A percentile compares a stretch with the other conserved stretches of the same genome.
Conservation (phyloP, 345 rosid genomes). For the Citrus inodora region DNA sequence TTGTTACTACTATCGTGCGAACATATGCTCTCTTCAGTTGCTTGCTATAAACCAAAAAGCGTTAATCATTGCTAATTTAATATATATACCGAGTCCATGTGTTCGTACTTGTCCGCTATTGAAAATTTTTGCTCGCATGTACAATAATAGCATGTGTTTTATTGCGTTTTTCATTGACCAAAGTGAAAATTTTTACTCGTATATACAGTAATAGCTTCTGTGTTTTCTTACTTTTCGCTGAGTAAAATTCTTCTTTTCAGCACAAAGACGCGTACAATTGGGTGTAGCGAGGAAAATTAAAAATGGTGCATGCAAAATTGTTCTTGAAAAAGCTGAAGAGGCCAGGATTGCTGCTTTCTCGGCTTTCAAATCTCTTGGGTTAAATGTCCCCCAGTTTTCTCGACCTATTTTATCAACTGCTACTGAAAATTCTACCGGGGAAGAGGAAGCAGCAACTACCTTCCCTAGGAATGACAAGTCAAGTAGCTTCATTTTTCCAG, state of each 20-base stretch:
- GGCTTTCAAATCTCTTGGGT: constrained; percentile 86
- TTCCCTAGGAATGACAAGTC: constrained; percentile 29
- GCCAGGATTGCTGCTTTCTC: constrained; percentile 91
- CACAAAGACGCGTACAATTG: constrained; percentile 71
- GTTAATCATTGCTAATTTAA: no score
- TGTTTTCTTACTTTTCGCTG: background rate
- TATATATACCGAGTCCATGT: background rate
- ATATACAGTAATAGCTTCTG: background rate
- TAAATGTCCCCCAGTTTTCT: constrained; percentile 63
- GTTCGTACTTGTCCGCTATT: background rate
- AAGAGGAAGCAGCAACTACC: constrained; percentile 30
- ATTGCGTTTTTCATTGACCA: no score
- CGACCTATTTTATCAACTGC: constrained; percentile 37
- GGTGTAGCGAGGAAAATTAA: constrained; percentile 94
- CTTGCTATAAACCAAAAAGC: background rate
- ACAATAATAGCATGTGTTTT: no score
- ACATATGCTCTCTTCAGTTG: background rate
- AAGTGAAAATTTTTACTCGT: no score
- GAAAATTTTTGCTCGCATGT: background rate
- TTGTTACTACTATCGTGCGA: background rate
- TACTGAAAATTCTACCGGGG: constrained; percentile 25
- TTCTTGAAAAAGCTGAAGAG: constrained; percentile 96
- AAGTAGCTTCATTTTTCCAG: constrained; percentile 24
- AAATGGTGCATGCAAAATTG: constrained; percentile 93
- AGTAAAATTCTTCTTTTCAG: constrained; percentile 22